Conservation (phyloP, 1,284 basidiomycete species). For the Cutaneotrichosporon cavernicola region DNA sequence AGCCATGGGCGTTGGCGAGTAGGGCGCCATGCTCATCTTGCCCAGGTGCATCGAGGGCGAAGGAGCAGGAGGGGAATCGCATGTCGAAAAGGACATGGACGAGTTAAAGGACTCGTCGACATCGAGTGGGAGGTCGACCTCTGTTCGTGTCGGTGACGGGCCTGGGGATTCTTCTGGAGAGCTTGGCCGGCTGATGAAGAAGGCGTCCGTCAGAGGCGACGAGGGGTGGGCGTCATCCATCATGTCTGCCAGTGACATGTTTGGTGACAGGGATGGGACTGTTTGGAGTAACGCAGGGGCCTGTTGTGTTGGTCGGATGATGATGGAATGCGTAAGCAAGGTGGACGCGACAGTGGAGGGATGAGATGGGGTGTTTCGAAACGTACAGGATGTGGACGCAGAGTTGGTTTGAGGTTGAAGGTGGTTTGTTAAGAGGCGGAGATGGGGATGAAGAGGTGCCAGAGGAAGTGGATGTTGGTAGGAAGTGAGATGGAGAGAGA, state of each 20-base stretch:
- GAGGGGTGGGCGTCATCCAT: slow-evolving; percentile 44
- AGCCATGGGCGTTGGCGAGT: slow-evolving; percentile 6
- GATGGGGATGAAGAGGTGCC: neutral
- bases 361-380: neutral
- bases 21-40: slow-evolving; percentile 4
- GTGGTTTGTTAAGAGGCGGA: neutral
- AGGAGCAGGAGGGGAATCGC: slow-evolving; percentile 31
- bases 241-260: slow-evolving; percentile 10
- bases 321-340: neutral
- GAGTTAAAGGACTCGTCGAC: slow-evolving; percentile 54
- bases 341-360: neutral
- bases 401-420: neutral
- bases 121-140: slow-evolving; percentile 47
- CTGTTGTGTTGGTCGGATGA: slow-evolving; percentile 4
- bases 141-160: slow-evolving; percentile 46
- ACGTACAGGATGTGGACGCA: neutral
- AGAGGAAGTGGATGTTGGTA: neutral
- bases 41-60: slow-evolving; percentile 20
- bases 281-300: slow-evolving; percentile 9
- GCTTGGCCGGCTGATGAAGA: slow-evolving; percentile 35
- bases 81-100: slow-evolving; percentile 44
- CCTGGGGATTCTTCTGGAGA: slow-evolving; percentile 31
- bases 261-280: slow-evolving; percentile 1
- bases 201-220: slow-evolving; percentile 46
- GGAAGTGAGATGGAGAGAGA: neutral